phyloP scores from a whole-genome alignment of 441 rosid genomes.

The Macaranga tanarius region DNA sequence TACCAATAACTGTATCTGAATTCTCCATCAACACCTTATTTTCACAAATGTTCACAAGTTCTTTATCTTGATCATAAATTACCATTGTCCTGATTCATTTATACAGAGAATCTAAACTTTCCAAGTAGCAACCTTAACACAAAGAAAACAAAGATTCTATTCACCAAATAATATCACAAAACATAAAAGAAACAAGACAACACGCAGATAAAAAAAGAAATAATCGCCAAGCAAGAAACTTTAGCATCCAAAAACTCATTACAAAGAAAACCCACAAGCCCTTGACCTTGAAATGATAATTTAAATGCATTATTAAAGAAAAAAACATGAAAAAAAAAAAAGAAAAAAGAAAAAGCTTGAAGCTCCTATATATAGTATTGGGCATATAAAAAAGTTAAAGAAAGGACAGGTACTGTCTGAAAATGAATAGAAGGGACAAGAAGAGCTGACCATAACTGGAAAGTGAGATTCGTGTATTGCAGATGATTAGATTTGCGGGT shows the following conservation, averaged over 20 bases:
- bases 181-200: not conserved
- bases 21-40: slow-evolving; percentile 50
- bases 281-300: not conserved
- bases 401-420: not conserved
- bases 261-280: slow-evolving; percentile 6
- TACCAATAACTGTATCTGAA: slow-evolving; percentile 42
- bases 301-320: not conserved
- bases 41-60: slow-evolving; percentile 10
- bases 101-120: not conserved
- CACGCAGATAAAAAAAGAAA: not conserved
- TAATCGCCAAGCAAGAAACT: not conserved
- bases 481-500: not conserved
- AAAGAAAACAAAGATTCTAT: not conserved
- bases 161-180: not conserved
- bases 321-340: not conserved
- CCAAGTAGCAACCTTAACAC: slow-evolving; percentile 8
- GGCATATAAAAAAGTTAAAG: not conserved
- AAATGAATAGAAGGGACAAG: not conserved
- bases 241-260: not conserved
- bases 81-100: slow-evolving; percentile 21
- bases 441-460: slow-evolving; percentile 6
- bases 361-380: too few relatives aligned
- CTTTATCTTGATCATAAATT: slow-evolving; percentile 17
- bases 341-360: too few relatives aligned
- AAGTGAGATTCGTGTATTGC: slow-evolving; percentile 6